Conservation (phyloP, 768 basidiomycete genomes). For the Lactarius deliciosus region DNA sequence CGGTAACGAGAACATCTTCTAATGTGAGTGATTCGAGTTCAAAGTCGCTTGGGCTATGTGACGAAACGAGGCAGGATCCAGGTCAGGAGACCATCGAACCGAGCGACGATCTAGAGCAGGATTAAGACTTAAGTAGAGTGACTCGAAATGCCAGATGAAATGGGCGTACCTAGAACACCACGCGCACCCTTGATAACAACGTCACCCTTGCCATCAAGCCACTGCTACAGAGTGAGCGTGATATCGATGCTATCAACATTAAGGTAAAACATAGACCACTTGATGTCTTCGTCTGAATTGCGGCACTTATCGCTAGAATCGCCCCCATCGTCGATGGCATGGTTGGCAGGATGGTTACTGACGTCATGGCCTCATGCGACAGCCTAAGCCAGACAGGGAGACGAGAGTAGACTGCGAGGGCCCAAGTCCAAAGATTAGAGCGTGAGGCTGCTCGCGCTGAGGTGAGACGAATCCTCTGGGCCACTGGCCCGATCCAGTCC, state of each 20-base stretch:
- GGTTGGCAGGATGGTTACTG: conserved; percentile 70
- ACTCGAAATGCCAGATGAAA: neutral
- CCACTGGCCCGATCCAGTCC: no score
- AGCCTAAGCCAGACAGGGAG: no score
- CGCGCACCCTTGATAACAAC: conserved; percentile 93
- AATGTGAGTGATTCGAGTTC: conserved; percentile 86
- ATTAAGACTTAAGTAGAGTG: neutral
- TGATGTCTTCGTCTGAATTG: conserved; percentile 53
- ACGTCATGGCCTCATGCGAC: conserved; percentile 70
- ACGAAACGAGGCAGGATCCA: conserved; percentile 79
- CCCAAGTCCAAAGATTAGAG: no score
- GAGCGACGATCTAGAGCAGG: conserved; percentile 73
- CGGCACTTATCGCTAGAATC: conserved; percentile 27
- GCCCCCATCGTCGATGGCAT: conserved; percentile 64
- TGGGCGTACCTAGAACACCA: conserved; percentile 75
- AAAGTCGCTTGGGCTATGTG: conserved; percentile 80
- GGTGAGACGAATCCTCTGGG: no score
- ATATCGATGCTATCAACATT: conserved; percentile 95
- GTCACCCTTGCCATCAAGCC: conserved; percentile 96
- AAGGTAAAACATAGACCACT: conserved; percentile 90
- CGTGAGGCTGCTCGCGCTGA: no score
- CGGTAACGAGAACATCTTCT: conserved; percentile 90
- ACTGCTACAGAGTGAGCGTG: conserved; percentile 83
- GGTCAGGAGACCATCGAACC: conserved; percentile 80
- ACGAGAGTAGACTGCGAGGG: no score